Evolutionary conservation across 768 basidiomycete species (phyloP), one percentile per base, ranked within the genome.

Genomic region (Cantharellus cinnabarinus): DNA sequence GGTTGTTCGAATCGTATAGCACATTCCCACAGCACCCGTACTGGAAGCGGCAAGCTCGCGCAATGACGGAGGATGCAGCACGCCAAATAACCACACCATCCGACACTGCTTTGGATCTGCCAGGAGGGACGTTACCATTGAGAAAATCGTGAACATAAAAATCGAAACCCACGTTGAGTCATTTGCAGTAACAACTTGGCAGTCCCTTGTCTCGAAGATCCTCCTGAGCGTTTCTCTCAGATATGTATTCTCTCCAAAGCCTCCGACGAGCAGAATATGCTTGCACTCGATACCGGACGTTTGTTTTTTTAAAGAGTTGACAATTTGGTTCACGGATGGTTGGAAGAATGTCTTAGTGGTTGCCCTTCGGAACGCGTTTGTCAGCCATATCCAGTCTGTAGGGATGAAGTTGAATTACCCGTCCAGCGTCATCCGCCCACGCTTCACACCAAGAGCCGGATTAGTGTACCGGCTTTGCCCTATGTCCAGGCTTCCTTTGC

Each of bases 71-170:
- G 62, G 87, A 86, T 65, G 87, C 85, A 63, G 82, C 83, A 69
- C 85, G 87, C 69, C 87, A 89, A 40, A 84, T 85, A 62, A 88
- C 78, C 1, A 84, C 84, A 38, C 86, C 85, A 63, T 89, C 84
- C 38, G 86, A 84, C 3, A 87, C 85, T 2, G 86, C 85, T 68
- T 89, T 89, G 15, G 86, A 87, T 14, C 85, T 87, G 56, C 38
- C 5, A 42, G 14, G 56, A 29, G 35, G 20, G 20, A 29, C 20
- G 20, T 29, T 29, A 29, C 20, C 20, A 29, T 29, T 29, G 20
- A 29, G 20, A 29, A 29, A 29, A 29, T 29, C 20, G 20, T 29
- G 20, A 29, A 29, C 20, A 29, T 29, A 29, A 7, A 54, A 10
- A 37, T 37, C 38, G 52, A 7, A 10, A 39, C 56, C 15, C 35